Conservation (phyloP, 2,329 filamentous ascomycete genomes). For the Aulographum hederae region DNA sequence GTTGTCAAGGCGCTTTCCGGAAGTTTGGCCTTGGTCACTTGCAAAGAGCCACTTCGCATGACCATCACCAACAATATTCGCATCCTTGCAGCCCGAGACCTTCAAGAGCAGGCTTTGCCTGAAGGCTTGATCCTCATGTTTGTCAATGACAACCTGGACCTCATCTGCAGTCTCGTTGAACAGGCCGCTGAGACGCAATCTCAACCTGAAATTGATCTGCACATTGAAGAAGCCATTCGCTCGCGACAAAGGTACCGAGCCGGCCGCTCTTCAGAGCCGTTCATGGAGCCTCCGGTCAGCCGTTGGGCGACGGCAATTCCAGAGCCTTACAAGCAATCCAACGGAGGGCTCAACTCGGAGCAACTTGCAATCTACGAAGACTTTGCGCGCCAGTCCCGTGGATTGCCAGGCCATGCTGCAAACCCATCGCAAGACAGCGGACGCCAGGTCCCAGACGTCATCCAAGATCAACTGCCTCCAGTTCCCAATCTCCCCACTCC, state of each 20-base stretch:
- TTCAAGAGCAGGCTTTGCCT: slow-evolving; percentile 54
- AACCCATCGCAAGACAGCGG: slow-evolving; percentile 36
- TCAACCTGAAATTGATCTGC: slow-evolving; percentile 83
- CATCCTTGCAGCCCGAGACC: slow-evolving; percentile 51
- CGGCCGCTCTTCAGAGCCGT: slow-evolving; percentile 64
- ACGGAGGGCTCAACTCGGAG: slow-evolving; percentile 68
- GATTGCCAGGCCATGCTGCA: slow-evolving; percentile 18
- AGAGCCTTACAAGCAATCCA: slow-evolving; percentile 75
- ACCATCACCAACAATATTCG: slow-evolving; percentile 97
- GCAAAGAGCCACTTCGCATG: slow-evolving; percentile 87
- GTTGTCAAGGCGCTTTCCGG: slow-evolving; percentile 93
- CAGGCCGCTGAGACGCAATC: slow-evolving; percentile 89
- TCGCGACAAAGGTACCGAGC: slow-evolving; percentile 57
- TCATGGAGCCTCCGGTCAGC: slow-evolving; percentile 64
- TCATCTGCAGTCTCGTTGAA: slow-evolving; percentile 85
- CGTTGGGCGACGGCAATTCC: slow-evolving; percentile 90
- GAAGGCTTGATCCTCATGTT: slow-evolving; percentile 97
- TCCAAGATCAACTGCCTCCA: slow-evolving; percentile 40
- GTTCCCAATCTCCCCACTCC: slow-evolving; percentile 45
- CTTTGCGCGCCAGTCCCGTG: slow-evolving; percentile 71
- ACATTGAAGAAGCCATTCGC: slow-evolving; percentile 68
- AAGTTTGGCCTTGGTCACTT: slow-evolving; percentile 89
- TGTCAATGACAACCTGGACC: slow-evolving; percentile 91
- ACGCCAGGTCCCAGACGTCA: slow-evolving; percentile 41
- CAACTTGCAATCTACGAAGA: slow-evolving; percentile 95